Conservation (phyloP, 2,329 filamentous ascomycete species). For the Cladobotryum protrusum region DNA sequence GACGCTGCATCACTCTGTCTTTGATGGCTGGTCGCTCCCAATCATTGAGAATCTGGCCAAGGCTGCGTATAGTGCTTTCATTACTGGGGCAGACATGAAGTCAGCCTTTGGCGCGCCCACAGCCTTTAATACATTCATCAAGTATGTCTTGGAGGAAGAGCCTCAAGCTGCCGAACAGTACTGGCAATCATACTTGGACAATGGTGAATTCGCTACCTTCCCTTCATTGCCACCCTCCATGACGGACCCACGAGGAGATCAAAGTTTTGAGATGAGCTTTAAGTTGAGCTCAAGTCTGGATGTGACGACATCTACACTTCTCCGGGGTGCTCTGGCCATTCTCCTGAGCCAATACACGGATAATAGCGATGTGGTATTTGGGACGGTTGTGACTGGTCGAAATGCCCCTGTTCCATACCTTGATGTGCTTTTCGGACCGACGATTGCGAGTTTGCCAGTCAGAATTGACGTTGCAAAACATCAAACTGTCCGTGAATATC, state of each 20-base stretch:
- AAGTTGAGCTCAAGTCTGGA: not conserved
- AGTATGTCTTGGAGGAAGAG: too few relatives aligned
- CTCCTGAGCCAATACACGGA: constrained; percentile 9
- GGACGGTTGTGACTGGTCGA: constrained; percentile 19
- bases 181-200: not conserved
- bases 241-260: too few relatives aligned
- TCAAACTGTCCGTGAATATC: not conserved
- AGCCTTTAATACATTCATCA: too few relatives aligned
- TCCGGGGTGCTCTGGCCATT: constrained; percentile 9
- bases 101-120: too few relatives aligned
- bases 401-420: constrained; percentile 19
- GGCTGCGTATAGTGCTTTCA: too few relatives aligned
- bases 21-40: too few relatives aligned
- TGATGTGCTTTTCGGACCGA: constrained; percentile 20
- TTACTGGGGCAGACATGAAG: too few relatives aligned
- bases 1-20: too few relatives aligned
- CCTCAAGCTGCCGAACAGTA: not conserved
- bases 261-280: not conserved
- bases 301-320: not conserved
- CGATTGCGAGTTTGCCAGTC: constrained; percentile 22
- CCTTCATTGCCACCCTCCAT: not conserved
- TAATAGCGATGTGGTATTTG: constrained; percentile 25
- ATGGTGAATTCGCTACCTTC: not conserved
- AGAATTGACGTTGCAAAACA: constrained; percentile 10
- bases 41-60: too few relatives aligned